These are phyloP conservation scores for Vitis cinerea DNA, from an alignment of 164 flowering plant species.

Conservation along the genomic window DNA sequence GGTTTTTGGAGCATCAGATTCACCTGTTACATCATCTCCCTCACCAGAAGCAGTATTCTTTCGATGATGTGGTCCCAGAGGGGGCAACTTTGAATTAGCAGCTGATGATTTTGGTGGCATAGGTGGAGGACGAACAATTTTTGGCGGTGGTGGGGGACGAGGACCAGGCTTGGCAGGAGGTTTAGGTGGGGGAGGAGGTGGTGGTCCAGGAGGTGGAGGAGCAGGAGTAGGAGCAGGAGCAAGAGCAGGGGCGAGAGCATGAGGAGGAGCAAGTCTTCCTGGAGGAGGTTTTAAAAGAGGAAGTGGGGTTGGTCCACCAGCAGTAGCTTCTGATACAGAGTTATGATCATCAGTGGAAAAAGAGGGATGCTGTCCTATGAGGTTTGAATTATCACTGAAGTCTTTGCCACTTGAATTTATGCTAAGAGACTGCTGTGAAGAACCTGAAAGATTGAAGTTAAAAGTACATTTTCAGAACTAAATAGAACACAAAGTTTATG, in stretches of 20 bases:
- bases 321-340: conserved; percentile 18
- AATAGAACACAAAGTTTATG: neutral
- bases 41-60: conserved; percentile 19
- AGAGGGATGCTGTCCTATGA: conserved; percentile 19
- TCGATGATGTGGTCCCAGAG: conserved; percentile 29
- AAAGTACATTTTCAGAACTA: neutral
- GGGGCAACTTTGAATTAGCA: conserved; percentile 22
- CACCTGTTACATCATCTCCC: conserved; percentile 25
- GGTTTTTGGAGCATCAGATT: conserved; percentile 58
- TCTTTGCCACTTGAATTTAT: conserved; percentile 33
- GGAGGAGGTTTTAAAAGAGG: conserved; percentile 38
- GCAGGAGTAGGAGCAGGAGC: conserved; percentile 23
- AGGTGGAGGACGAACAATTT: conserved; percentile 46
- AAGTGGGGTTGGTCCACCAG: conserved; percentile 12
- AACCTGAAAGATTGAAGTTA: conserved; percentile 46
- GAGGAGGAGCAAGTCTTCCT: conserved; percentile 27
- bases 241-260: conserved; percentile 13
- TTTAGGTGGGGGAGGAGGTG: conserved; percentile 39
- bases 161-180: conserved; percentile 9
- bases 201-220: conserved; percentile 34
- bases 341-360: conserved; percentile 23
- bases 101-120: conserved; percentile 33
- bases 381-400: conserved; percentile 9
- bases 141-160: conserved; percentile 24
- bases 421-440: conserved; percentile 44